A percentile compares a stretch with the other conserved stretches of the same genome.
phyloP scores from a whole-genome alignment of 495 filamentous ascomycete genomes.

The Annulohypoxylon moriforme region DNA sequence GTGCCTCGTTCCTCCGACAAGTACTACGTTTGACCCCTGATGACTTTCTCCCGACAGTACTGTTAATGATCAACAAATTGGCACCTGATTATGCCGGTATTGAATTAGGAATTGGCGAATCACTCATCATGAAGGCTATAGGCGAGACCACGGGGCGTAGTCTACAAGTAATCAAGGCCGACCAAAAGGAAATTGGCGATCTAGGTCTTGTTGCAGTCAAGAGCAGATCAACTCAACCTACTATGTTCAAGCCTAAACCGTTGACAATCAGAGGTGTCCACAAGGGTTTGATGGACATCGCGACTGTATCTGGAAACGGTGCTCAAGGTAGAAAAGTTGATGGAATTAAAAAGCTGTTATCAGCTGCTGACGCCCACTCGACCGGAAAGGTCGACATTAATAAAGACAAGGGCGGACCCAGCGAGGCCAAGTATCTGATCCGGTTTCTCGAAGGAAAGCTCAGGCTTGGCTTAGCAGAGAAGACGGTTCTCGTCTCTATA shows the following conservation, averaged over 20 bases:
- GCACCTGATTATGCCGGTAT: constrained; percentile 96
- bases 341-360: constrained; percentile 92
- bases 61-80: constrained; percentile 97
- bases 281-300: constrained; percentile 88
- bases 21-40: constrained; percentile 90
- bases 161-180: constrained; percentile 85
- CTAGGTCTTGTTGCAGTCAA: constrained; percentile 94
- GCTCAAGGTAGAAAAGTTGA: constrained; percentile 91
- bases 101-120: constrained; percentile 96
- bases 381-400: constrained; percentile 86
- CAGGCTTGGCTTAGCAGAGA: constrained; percentile 90
- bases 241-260: constrained; percentile 96
- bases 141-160: constrained; percentile 93
- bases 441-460: constrained; percentile 95
- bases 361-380: constrained; percentile 78
- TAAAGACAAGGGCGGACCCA: constrained; percentile 92
- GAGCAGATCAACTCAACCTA: constrained; percentile 90
- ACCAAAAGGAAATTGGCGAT: constrained; percentile 96
- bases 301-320: constrained; percentile 85
- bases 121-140: constrained; percentile 97
- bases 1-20: constrained; percentile 89
- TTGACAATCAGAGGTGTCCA: constrained; percentile 88
- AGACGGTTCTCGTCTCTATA: constrained; percentile 86
- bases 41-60: constrained; percentile 86
- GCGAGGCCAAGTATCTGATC: constrained; percentile 93